These are phyloP conservation scores for Nigrospora osmanthi DNA, from an alignment of 2,329 filamentous ascomycete genomes.

Conservation along the genomic window DNA sequence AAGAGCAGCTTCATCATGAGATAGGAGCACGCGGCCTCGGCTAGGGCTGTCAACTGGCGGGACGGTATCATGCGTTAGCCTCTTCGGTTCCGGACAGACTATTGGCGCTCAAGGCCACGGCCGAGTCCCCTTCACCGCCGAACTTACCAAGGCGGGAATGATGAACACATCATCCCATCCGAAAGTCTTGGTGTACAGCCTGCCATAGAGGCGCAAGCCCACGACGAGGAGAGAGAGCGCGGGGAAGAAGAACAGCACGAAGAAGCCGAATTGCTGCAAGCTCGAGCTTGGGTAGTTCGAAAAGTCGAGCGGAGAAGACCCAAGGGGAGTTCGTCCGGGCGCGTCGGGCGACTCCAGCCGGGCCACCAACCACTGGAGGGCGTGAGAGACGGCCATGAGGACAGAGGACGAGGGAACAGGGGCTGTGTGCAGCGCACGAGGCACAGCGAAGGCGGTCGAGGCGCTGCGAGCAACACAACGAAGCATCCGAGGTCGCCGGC, in stretches of 20 bases:
- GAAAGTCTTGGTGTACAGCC: constrained; percentile 12
- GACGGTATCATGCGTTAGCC: background rate
- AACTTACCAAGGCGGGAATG: constrained; percentile 5
- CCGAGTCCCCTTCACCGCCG: background rate
- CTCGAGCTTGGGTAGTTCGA: constrained; percentile 9
- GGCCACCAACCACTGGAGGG: too few relatives aligned
- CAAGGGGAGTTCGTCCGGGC: too few relatives aligned
- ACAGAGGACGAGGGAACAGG: too few relatives aligned
- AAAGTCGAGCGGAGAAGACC: background rate
- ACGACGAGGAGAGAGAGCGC: constrained; percentile 9
- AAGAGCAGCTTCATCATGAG: constrained; percentile 8
- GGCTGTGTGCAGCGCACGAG: too few relatives aligned
- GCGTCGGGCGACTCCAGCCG: too few relatives aligned
- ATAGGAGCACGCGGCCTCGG: constrained; percentile 4
- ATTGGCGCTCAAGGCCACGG: constrained; percentile 4
- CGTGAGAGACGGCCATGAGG: too few relatives aligned
- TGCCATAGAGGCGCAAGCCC: constrained; percentile 10
- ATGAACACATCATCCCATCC: constrained; percentile 7
- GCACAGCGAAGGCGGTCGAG: too few relatives aligned
- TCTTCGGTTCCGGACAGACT: background rate
- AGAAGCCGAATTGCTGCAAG: constrained; percentile 12
- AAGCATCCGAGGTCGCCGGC: too few relatives aligned
- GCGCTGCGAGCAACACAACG: too few relatives aligned
- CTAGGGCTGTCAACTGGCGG: background rate
- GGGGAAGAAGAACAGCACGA: constrained; percentile 14